Conservation (phyloP, 345 rosid genomes). For the Linum trigynum region DNA sequence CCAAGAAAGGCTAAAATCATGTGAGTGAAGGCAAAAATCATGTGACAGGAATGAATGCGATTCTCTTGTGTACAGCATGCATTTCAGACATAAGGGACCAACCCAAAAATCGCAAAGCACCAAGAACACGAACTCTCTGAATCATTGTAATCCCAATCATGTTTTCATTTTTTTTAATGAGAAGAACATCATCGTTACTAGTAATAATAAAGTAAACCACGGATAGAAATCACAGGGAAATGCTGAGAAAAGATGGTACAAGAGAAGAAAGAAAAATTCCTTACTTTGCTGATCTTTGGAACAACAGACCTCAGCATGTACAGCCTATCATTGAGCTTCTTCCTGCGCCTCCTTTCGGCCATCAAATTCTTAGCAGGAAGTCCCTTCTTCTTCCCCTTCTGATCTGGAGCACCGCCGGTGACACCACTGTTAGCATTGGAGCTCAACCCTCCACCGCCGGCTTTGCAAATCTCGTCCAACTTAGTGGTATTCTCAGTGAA, state of each 20-base stretch:
- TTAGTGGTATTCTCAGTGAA: slow-evolving; percentile 33
- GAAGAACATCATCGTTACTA: no score
- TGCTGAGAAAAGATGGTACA: not conserved
- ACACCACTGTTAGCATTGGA: slow-evolving; percentile 37
- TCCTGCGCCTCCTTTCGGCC: slow-evolving; percentile 64
- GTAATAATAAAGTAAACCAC: not conserved
- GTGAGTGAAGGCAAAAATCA: not conserved
- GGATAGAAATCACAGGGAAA: slow-evolving; percentile 18
- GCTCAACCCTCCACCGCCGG: slow-evolving; percentile 33
- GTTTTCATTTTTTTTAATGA: not conserved
- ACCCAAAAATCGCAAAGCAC: not conserved
- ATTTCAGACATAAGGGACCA: slow-evolving; percentile 3
- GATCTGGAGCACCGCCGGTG: slow-evolving; percentile 25
- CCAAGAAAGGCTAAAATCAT: no score
- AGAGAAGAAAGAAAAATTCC: slow-evolving; percentile 11
- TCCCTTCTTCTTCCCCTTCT: slow-evolving; percentile 46
- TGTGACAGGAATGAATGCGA: slow-evolving; percentile 21
- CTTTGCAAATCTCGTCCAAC: slow-evolving; percentile 30
- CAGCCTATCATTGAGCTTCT: slow-evolving; percentile 56
- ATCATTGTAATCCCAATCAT: not conserved
- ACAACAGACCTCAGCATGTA: slow-evolving; percentile 93
- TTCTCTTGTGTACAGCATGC: not conserved
- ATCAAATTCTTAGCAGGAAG: slow-evolving; percentile 63
- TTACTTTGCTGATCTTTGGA: slow-evolving; percentile 97
- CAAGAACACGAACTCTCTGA: not conserved